Evolutionary conservation across 345 rosid genomes (phyloP).

Genomic region (Aurinia saxatilis): DNA sequence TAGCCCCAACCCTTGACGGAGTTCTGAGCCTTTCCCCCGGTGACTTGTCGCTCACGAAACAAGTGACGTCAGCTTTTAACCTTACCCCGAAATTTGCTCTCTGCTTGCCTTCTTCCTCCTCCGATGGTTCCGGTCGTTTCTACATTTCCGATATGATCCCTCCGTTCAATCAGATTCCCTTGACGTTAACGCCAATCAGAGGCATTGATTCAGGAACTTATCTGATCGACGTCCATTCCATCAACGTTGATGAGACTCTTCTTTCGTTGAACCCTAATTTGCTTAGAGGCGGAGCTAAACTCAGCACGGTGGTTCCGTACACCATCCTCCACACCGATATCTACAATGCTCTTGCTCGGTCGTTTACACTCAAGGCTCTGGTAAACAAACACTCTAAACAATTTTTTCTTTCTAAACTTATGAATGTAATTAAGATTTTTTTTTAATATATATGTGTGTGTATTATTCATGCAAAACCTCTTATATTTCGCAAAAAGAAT

Average conservation of each 20-base stretch:
- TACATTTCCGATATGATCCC: slow-evolving; percentile 31
- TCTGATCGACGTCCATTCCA: slow-evolving; percentile 8
- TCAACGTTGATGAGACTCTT: neutral
- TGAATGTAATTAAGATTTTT: too few species aligned
- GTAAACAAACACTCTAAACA: too few species aligned
- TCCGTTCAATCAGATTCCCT: slow-evolving; percentile 18
- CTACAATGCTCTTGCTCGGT: slow-evolving; percentile 15
- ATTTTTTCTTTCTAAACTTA: too few species aligned
- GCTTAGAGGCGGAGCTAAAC: neutral
- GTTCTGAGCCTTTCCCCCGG: slow-evolving; percentile 14
- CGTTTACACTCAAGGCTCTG: slow-evolving; percentile 3
- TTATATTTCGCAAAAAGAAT: too few species aligned
- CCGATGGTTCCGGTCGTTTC: slow-evolving; percentile 25
- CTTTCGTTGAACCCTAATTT: neutral
- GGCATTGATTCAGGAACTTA: slow-evolving; percentile 12
- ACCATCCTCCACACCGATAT: slow-evolving; percentile 8
- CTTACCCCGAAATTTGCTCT: slow-evolving; percentile 32
- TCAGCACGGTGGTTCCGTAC: slow-evolving; percentile 25
- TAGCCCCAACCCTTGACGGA: slow-evolving; percentile 17
- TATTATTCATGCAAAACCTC: too few species aligned
- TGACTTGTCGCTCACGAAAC: slow-evolving; percentile 4
- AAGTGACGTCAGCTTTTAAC: slow-evolving; percentile 4
- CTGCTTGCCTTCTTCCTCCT: slow-evolving; percentile 36
- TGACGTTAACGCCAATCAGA: slow-evolving; percentile 25
- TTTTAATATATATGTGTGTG: too few species aligned